These are phyloP conservation scores for Neocallimastix lanati DNA, from an alignment of 192 early-diverging fungal genomes.

Conservation along the genomic window DNA sequence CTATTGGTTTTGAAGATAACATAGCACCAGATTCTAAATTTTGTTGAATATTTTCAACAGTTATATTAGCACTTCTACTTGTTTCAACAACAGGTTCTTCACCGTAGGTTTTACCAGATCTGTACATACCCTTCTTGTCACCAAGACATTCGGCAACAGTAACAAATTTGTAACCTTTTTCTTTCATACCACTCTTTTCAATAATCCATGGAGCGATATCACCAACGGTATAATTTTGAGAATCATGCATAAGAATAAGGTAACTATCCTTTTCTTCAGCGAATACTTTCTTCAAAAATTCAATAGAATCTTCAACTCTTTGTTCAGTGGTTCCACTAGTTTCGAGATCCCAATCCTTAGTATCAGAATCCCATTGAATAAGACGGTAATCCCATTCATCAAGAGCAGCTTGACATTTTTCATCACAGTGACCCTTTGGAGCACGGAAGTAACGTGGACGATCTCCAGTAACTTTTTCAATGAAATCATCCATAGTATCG, in stretches of 20 bases:
- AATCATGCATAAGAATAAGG: background rate
- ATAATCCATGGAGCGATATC: background rate
- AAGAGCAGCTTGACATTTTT: background rate
- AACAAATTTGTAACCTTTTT: background rate
- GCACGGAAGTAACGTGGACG: background rate
- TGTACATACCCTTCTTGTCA: background rate
- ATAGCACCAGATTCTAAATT: too few species aligned
- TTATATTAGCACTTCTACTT: too few species aligned
- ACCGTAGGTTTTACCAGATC: background rate
- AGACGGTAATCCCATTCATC: background rate
- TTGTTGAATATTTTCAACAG: too few species aligned
- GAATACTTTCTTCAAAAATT: background rate
- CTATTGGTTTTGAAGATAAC: too few species aligned
- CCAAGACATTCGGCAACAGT: background rate
- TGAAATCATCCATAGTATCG: background rate
- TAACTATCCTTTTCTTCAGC: background rate
- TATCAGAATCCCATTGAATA: background rate
- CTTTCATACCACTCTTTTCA: background rate
- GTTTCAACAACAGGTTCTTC: background rate
- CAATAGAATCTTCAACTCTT: background rate
- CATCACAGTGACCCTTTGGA: background rate
- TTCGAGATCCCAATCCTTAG: background rate
- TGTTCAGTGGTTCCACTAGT: background rate
- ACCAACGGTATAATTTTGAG: background rate
- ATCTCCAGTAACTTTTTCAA: background rate